Evolutionary conservation across 1,284 basidiomycete species (phyloP).

Genomic region (Sporisorium reilianum): DNA sequence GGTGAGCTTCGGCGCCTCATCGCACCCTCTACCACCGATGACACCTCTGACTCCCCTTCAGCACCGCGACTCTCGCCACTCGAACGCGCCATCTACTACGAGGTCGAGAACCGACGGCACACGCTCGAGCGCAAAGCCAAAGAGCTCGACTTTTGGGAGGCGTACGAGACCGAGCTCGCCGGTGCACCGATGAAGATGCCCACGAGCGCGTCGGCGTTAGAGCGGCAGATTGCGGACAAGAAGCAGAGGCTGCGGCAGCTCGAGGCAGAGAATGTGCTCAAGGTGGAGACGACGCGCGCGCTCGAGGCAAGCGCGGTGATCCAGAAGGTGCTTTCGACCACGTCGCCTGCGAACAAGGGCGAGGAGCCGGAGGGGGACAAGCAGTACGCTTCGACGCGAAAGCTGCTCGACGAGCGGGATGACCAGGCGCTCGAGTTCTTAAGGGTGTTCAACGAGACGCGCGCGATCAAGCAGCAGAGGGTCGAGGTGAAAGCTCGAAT

Average conservation of each 20-base stretch:
- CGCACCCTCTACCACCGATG: constrained; percentile 2
- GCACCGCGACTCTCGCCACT: constrained; percentile 31
- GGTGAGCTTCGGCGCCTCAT: constrained; percentile 30
- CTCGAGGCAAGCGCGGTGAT: constrained; percentile 35
- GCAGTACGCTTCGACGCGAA: constrained; percentile 35
- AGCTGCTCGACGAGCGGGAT: constrained; percentile 44
- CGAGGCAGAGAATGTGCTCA: constrained; percentile 26
- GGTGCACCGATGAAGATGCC: constrained; percentile 37
- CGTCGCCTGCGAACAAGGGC: constrained; percentile 8
- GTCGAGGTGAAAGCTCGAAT: constrained; percentile 25
- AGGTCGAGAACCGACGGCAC: constrained; percentile 31
- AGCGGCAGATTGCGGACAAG: constrained; percentile 38
- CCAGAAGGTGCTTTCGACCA: constrained; percentile 34
- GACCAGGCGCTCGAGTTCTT: constrained; percentile 49
- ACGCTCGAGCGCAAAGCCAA: constrained; percentile 23
- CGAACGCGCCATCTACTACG: constrained; percentile 47
- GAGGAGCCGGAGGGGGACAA: constrained; percentile 10
- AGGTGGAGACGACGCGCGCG: constrained; percentile 32
- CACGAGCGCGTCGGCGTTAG: constrained; percentile 25
- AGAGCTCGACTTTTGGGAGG: constrained; percentile 52
- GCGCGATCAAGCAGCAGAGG: constrained; percentile 31
- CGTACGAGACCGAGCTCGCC: constrained; percentile 31
- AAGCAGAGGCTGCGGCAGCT: constrained; percentile 24
- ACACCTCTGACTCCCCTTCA: background rate
- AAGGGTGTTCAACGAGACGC: constrained; percentile 30